Conservation (phyloP, 805 yeast genomes). For the Barnettozyma vustinii region DNA sequence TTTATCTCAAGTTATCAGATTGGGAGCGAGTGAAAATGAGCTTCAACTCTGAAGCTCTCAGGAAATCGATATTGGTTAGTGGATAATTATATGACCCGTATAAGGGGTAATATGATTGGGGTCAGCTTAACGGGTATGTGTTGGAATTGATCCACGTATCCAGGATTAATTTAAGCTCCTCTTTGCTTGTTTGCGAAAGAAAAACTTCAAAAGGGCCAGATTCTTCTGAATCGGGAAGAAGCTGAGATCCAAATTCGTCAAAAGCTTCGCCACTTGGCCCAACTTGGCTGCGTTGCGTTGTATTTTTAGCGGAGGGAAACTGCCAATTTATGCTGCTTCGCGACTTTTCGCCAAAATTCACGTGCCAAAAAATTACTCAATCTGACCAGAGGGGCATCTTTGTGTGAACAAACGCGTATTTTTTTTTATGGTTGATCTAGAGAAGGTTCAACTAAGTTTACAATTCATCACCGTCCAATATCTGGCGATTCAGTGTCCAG, state of each 20-base stretch:
- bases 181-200: not conserved
- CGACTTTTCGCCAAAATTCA: not conserved
- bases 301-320: not conserved
- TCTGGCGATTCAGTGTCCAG: not conserved
- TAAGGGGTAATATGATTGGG: not conserved
- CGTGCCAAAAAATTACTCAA: not conserved
- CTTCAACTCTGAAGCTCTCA: not conserved
- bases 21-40: not conserved
- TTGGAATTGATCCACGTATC: not conserved
- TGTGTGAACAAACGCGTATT: not conserved
- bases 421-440: not conserved
- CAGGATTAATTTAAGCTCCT: not conserved
- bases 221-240: slow-evolving; percentile 1
- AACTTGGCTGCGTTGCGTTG: not conserved
- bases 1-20: not conserved
- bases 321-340: not conserved
- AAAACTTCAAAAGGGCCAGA: not conserved
- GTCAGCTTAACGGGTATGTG: not conserved
- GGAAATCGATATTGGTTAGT: not conserved
- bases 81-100: not conserved
- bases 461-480: not conserved
- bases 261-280: not conserved
- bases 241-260: slow-evolving; percentile 1
- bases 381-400: not conserved
- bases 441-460: not conserved